A percentile compares a stretch with the other conserved stretches of the same genome.
phyloP scores from a whole-genome alignment of 1,284 basidiomycete species.

The Papiliotrema nemorosa region DNA sequence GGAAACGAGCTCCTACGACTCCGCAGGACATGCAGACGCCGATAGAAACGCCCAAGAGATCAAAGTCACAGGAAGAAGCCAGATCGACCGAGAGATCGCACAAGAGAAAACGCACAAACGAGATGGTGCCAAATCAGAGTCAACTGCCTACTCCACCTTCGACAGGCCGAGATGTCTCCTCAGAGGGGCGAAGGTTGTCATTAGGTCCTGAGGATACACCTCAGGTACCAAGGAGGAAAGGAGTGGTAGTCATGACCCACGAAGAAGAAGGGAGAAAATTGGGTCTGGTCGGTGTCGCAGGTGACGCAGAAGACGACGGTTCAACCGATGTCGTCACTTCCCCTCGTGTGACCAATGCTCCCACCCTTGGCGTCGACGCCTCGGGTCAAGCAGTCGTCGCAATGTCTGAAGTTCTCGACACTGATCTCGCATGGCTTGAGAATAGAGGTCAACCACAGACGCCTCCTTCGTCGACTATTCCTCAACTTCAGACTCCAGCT shows the following conservation, averaged over 20 bases:
- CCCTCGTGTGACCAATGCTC: slow-evolving; percentile 27
- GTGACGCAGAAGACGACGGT: slow-evolving; percentile 20
- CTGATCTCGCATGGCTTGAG: slow-evolving; percentile 34
- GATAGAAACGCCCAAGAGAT: slow-evolving; percentile 24
- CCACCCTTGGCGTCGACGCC: slow-evolving; percentile 26
- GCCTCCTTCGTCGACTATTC: slow-evolving; percentile 13
- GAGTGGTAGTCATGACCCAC: slow-evolving; percentile 32
- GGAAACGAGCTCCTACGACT: slow-evolving; percentile 12
- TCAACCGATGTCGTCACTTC: slow-evolving; percentile 7
- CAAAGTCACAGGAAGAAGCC: slow-evolving; percentile 11
- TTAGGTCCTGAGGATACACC: not conserved
- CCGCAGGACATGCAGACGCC: slow-evolving; percentile 7
- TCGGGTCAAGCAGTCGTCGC: slow-evolving; percentile 29
- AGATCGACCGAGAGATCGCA: slow-evolving; percentile 5
- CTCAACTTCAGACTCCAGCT: slow-evolving; percentile 9
- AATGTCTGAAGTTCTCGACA: slow-evolving; percentile 33
- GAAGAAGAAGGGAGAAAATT: slow-evolving; percentile 41
- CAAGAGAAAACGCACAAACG: slow-evolving; percentile 7
- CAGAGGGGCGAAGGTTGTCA: not conserved
- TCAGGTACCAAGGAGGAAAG: slow-evolving; percentile 9
- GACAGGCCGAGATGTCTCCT: not conserved
- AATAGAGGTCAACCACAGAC: slow-evolving; percentile 10
- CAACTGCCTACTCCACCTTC: slow-evolving; percentile 9
- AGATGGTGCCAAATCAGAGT: not conserved
- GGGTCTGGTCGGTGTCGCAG: slow-evolving; percentile 25